A percentile compares a stretch with the other conserved stretches of the same genome.
These are phyloP conservation scores for Cornus suecica DNA, from an alignment of 148 eudicot genomes.

Conservation along the genomic window DNA sequence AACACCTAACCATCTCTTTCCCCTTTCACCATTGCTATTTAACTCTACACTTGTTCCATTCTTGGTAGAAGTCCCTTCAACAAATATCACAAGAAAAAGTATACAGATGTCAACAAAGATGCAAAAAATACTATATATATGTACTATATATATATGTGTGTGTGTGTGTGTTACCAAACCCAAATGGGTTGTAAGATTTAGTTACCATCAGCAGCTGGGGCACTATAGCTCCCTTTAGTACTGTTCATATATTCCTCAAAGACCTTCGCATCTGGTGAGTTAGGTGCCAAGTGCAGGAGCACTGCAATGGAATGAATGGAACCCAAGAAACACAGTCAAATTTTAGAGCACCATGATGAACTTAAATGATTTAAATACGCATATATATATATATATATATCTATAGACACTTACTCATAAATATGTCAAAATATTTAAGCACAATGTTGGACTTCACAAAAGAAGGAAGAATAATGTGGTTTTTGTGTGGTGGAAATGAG, in stretches of 20 bases:
- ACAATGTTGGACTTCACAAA: too few species aligned
- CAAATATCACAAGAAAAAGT: not conserved
- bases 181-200: not conserved
- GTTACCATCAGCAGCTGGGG: slow-evolving; percentile 41
- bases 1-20: slow-evolving; percentile 14
- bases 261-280: slow-evolving; percentile 76
- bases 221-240: slow-evolving; percentile 20
- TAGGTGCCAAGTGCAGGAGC: slow-evolving; percentile 64
- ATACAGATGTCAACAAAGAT: not conserved
- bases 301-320: slow-evolving; percentile 21
- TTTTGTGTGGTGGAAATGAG: too few species aligned
- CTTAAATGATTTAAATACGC: too few species aligned
- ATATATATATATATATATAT: too few species aligned
- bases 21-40: slow-evolving; percentile 25
- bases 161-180: too few species aligned
- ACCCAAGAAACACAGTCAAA: not conserved
- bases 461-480: too few species aligned
- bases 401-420: too few species aligned
- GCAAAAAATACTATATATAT: not conserved
- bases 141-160: not conserved
- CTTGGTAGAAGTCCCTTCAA: slow-evolving; percentile 20
- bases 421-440: too few species aligned
- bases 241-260: slow-evolving; percentile 53
- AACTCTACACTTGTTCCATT: slow-evolving; percentile 16
- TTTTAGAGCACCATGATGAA: not conserved